Evolutionary conservation across 768 basidiomycete genomes (phyloP), one percentile per base, ranked within the genome.

Genomic region (Hericium rajendrae): DNA sequence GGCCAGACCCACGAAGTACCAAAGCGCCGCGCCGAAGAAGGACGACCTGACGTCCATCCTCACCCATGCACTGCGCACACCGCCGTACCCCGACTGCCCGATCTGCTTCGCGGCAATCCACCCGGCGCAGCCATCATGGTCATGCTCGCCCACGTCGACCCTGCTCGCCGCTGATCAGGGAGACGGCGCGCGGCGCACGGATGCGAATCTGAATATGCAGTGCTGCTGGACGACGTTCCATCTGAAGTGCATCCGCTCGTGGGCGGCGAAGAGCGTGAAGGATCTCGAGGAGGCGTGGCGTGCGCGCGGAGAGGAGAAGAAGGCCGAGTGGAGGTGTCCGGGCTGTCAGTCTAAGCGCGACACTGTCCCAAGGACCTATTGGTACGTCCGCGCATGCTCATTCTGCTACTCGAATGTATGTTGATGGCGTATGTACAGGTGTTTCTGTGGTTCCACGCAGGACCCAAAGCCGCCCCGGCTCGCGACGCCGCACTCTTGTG

Each of bases 181-280:
- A 10, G 49, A 51, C 8, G 49, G 54, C 6, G 40, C 53, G 18
- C 39, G 48, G 61, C 32, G 32, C 32, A 32, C 32, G 9, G 32
- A 32, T 32, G 49, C 57, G 57, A 58, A 50, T 55, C 60, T 65
- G 26, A 69, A 61, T 6, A 70, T 74, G 6, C 84, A 84, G 58
- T 89, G 83, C 64, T 98, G 95, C 65, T 95, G 89, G 84, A 89
- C 83, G 11, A 84, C 90, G 0, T 94, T 97, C 65, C 95, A 98
- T 71, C 74, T 95, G 22, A 86, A 85, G 63, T 97, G 95, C 65
- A 88, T 97, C 62, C 77, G 80, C 8, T 79, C 87, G 0, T 98
- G 95, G 95, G 93, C 92, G 0, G 72, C 77, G 28, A 89, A 90
- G 71, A 89, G 85, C 64, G 83, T 85, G 51, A 85, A 86, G 66